Evolutionary conservation across 805 yeast species (phyloP), one percentile per base, ranked within the genome.

Genomic region (Candida bentonensis): DNA sequence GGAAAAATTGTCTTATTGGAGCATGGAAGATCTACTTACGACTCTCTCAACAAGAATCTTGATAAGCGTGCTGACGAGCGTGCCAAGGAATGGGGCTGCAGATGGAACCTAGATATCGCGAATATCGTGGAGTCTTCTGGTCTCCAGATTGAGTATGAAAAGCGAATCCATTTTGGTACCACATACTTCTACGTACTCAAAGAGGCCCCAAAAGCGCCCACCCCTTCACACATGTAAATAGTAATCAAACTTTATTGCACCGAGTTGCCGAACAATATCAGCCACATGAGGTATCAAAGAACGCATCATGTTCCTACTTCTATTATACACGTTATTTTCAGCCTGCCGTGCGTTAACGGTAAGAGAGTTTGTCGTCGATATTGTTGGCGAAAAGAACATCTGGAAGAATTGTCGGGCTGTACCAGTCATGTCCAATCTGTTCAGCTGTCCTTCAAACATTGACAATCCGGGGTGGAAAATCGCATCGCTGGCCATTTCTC

Each of bases 41-140:
- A 77, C 44, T 75, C 79, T 43, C 73, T 92, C 51, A 92, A 92
- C 62, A 72, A 76, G 23, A 76, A 82, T 45, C 67, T 92, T 60
- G 96, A 92, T 60, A 74, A 76, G 48, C 70, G 92, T 49, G 88
- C 96, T 2, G 87, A 77, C 49, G 74, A 76, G 52, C 79, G 96
- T 62, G 74, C 88, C 65, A 75, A 81, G 47, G 77, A 80, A 2
- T 92, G 97, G 96, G 98, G 96, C 1, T 92, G 98, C 62, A 70
- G 97, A 57, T 92, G 97, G 96, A 92, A 92, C 58, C 66, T 92
- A 50, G 97, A 92, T 58, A 84, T 92, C 51, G 94, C 88, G 21
- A 94, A 82, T 53, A 69, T 92, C 34, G 71, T 92, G 22, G 88
- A 82, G 57, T 78, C 77, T 47, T 79, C 94, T 4, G 95, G 94